Percentiles rank a stretch among this genome's conserved stretches.
Evolutionary conservation across 2,329 filamentous ascomycete genomes (phyloP).

Genomic region (Ceratocystis eucalypticola): DNA sequence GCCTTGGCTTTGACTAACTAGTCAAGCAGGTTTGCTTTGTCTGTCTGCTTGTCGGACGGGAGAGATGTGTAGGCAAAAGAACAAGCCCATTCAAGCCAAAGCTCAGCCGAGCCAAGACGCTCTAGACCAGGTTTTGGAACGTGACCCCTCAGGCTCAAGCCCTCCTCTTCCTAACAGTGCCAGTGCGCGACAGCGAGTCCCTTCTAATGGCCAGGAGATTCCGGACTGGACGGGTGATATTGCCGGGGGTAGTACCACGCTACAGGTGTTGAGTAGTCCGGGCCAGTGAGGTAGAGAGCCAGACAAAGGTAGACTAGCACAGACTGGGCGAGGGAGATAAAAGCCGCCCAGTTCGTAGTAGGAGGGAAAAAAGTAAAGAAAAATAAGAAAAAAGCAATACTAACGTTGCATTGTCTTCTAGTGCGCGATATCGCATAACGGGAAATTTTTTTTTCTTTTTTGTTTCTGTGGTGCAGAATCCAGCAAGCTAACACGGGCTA

Average conservation of each 20-base stretch:
- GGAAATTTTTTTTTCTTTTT: background rate
- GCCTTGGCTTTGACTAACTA: background rate
- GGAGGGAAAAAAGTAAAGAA: background rate
- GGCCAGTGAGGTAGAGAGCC: background rate
- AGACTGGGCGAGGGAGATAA: background rate
- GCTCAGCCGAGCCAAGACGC: slow-evolving; percentile 4
- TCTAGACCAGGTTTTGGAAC: background rate
- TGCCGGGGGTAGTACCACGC: background rate
- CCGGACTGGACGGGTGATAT: background rate
- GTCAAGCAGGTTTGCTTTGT: background rate
- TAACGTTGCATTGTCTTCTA: background rate
- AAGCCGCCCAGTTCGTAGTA: background rate
- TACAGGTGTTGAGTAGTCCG: background rate
- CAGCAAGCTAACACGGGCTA: background rate
- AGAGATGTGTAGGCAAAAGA: background rate
- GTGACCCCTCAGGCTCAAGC: background rate
- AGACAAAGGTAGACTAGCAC: background rate
- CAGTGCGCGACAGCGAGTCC: background rate
- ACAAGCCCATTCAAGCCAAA: background rate
- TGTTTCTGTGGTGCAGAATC: background rate
- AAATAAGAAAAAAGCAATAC: background rate
- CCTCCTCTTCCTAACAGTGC: background rate
- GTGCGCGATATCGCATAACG: background rate
- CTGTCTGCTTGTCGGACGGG: background rate
- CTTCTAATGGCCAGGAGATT: background rate